Conservation (phyloP, 2,329 filamentous ascomycete species). For the Fusarium keratoplasticum region DNA sequence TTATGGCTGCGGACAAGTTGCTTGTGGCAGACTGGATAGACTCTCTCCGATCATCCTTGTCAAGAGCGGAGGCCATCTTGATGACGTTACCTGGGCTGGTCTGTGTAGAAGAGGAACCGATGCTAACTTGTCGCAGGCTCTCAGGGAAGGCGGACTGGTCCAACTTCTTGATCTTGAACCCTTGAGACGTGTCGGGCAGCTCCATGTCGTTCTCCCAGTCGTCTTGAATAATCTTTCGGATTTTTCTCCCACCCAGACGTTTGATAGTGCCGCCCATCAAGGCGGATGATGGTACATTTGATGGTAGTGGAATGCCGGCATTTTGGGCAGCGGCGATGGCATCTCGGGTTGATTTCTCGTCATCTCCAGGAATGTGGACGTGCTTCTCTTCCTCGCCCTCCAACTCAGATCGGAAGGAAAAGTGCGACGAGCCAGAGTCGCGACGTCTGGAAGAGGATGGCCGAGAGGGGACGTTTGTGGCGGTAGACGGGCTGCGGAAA, state of each 20-base stretch:
- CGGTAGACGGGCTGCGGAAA: constrained; percentile 64
- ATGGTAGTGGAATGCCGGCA: constrained; percentile 91
- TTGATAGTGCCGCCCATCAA: constrained; percentile 94
- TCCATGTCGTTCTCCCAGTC: constrained; percentile 87
- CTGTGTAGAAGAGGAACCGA: constrained; percentile 57
- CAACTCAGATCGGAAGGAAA: constrained; percentile 85
- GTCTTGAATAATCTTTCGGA: constrained; percentile 79
- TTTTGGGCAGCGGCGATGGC: constrained; percentile 89
- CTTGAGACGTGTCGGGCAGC: constrained; percentile 68
- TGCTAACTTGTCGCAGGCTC: constrained; percentile 74
- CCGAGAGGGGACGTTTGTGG: constrained; percentile 54
- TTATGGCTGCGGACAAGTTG: constrained; percentile 59
- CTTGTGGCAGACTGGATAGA: constrained; percentile 50
- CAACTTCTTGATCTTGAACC: constrained; percentile 73
- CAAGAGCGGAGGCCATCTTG: constrained; percentile 41
- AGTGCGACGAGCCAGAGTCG: constrained; percentile 84
- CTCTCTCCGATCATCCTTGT: constrained; percentile 46
- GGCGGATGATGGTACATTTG: constrained; percentile 88
- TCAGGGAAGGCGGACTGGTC: constrained; percentile 74
- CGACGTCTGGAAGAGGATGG: constrained; percentile 63
- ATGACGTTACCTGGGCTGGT: constrained; percentile 62
- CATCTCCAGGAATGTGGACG: constrained; percentile 84
- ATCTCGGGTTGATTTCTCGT: constrained; percentile 84
- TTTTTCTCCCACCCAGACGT: constrained; percentile 80
- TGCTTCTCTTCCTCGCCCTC: constrained; percentile 91